Evolutionary conservation across 1,284 basidiomycete species (phyloP), one percentile per base, ranked within the genome.

Genomic region (Sparassis latifolia): DNA sequence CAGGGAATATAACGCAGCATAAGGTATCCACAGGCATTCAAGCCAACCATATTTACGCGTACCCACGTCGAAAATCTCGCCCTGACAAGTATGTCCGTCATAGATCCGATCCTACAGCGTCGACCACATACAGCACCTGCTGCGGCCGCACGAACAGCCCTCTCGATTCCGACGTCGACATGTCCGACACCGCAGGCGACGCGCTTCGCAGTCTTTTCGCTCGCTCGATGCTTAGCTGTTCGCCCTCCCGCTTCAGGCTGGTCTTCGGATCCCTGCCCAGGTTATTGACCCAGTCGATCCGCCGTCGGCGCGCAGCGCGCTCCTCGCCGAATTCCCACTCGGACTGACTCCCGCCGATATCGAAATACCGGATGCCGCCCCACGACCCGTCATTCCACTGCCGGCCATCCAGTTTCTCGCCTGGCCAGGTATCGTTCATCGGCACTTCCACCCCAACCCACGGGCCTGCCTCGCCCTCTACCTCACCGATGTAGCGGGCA

Each of bases 391-490:
- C 89, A 61, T 89, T 79, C 89, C 91, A 92, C 48, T 79, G 78
- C n/a, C 84, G 71, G 3, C 76, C 74, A 38, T 74, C 75, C 27
- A 77, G 70, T 49, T 75, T 69, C 42, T 83, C 76, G 12, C 71
- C 74, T 32, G 69, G 70, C 76, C 79, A 80, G 27, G 69, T 68
- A 27, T 84, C 79, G 58, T 76, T 67, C 51, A 89, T 74, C 0
- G 89, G 86, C 10, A 94, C 86, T 66, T 97, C 93, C 3, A 97
- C 84, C 3, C 93, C 94, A 3, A 97, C 89, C 92, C 92, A 97
- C 0, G 87, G 82, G 0, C 92, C 93, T 4, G 64, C 62, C 64
- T 90, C 87, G 44, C 88, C 89, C 48, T 79, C 76, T 3, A 95
- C 79, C 58, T 88, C 84, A 2, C 92, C 93, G 47, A 96, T 90